These are phyloP conservation scores for Cryptomeria japonica DNA, from an alignment of 75 land plant genomes.

Conservation along the genomic window DNA sequence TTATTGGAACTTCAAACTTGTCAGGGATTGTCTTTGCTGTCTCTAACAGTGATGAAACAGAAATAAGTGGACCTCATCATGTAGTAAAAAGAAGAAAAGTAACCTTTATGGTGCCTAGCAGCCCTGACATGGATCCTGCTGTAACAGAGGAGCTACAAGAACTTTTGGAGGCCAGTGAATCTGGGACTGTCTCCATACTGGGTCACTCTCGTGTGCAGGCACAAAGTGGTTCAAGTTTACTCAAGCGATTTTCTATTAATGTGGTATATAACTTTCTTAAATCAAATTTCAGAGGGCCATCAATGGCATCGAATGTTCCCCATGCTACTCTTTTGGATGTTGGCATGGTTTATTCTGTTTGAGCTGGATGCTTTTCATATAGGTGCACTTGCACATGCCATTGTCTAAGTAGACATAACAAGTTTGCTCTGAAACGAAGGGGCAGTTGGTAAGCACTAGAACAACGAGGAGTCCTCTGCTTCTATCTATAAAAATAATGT, in stretches of 20 bases:
- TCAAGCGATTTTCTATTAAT: slow-evolving; percentile 56
- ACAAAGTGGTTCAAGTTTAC: slow-evolving; percentile 38
- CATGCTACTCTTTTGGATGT: slow-evolving; percentile 58
- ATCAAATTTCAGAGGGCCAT: slow-evolving; percentile 47
- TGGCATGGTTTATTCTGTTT: slow-evolving; percentile 73
- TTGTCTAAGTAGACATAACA: background rate
- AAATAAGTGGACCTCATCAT: background rate
- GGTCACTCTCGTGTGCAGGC: slow-evolving; percentile 57
- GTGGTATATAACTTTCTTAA: slow-evolving; percentile 49
- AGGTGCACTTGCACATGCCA: no score
- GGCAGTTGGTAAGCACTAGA: no score
- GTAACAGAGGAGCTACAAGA: slow-evolving; percentile 35
- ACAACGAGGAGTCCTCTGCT: no score
- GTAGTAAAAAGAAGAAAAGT: slow-evolving; percentile 29
- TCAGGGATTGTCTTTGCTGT: slow-evolving; percentile 4
- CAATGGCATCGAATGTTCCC: slow-evolving; percentile 44
- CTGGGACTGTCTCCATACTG: slow-evolving; percentile 51
- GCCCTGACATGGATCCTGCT: slow-evolving; percentile 16
- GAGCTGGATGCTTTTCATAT: background rate
- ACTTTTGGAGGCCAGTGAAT: slow-evolving; percentile 45
- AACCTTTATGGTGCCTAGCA: slow-evolving; percentile 38
- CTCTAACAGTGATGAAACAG: background rate
- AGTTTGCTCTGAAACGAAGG: no score
- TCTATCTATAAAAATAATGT: no score
- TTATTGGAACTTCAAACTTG: slow-evolving; percentile 34